A percentile compares a stretch with the other conserved stretches of the same genome.
phyloP scores from a whole-genome alignment of 2,329 filamentous ascomycete genomes.

The Blastomyces parvus region DNA sequence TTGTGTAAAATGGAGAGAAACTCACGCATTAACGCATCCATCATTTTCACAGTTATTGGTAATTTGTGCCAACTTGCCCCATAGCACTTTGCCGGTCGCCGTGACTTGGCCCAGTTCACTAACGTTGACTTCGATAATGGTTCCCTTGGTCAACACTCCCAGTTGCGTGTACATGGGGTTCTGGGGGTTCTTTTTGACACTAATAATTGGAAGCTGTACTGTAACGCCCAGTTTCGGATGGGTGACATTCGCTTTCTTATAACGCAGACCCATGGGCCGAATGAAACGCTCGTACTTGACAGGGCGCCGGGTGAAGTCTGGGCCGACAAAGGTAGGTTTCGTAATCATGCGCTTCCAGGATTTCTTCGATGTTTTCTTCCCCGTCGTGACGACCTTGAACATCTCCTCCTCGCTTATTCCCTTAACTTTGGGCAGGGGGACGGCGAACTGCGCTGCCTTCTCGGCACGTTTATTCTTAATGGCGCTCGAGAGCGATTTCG shows the following conservation, averaged over 20 bases:
- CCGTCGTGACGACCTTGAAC: slow-evolving; percentile 94
- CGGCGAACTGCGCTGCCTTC: slow-evolving; percentile 86
- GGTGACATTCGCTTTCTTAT: slow-evolving; percentile 67
- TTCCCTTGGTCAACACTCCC: slow-evolving; percentile 79
- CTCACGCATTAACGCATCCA: slow-evolving; percentile 50
- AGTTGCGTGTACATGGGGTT: slow-evolving; percentile 87
- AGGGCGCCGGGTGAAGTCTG: slow-evolving; percentile 78
- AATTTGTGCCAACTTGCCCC: slow-evolving; percentile 75
- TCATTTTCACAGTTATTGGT: slow-evolving; percentile 48
- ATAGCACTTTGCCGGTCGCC: slow-evolving; percentile 83
- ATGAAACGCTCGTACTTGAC: slow-evolving; percentile 69
- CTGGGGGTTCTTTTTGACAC: slow-evolving; percentile 77
- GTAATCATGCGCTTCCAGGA: slow-evolving; percentile 57
- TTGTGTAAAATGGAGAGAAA: slow-evolving; percentile 13
- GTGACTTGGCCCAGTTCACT: slow-evolving; percentile 85
- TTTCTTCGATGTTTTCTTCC: slow-evolving; percentile 89
- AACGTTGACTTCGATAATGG: slow-evolving; percentile 83
- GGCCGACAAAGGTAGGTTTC: slow-evolving; percentile 81
- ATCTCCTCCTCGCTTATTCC: slow-evolving; percentile 94
- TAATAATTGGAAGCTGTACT: slow-evolving; percentile 72
- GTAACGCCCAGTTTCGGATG: slow-evolving; percentile 78
- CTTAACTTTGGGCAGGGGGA: slow-evolving; percentile 86
- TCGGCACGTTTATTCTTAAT: slow-evolving; percentile 95
- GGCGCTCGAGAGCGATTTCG: slow-evolving; percentile 67
- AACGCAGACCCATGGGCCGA: slow-evolving; percentile 64